A percentile compares a stretch with the other conserved stretches of the same genome.
These are phyloP conservation scores for Neonectria hederae DNA, from an alignment of 2,329 filamentous ascomycete genomes.

Conservation along the genomic window DNA sequence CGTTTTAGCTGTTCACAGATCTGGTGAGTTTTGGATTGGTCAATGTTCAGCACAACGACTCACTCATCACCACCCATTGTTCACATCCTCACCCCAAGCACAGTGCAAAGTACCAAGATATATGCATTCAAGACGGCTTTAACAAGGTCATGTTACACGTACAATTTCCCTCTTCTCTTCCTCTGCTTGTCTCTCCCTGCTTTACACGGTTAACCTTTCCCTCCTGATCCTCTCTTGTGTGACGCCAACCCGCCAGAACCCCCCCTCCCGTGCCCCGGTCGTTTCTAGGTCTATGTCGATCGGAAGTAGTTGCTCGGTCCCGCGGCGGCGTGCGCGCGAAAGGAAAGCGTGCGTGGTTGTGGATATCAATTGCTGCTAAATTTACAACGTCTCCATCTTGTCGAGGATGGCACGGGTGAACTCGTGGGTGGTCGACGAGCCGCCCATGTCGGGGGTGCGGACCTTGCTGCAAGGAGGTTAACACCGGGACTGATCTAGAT, in stretches of 20 bases:
- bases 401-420: conserved; percentile 94
- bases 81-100: background rate
- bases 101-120: conserved; percentile 6
- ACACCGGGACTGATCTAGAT: conserved; percentile 28
- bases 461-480: conserved; percentile 71
- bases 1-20: background rate
- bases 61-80: too few relatives aligned
- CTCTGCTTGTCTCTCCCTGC: conserved; percentile 1
- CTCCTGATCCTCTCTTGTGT: background rate
- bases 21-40: background rate
- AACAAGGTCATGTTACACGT: conserved; percentile 41
- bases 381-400: conserved; percentile 87
- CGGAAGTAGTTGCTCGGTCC: conserved; percentile 27
- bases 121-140: conserved; percentile 39
- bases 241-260: conserved; percentile 29
- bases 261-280: conserved; percentile 14
- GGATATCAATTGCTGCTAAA: conserved; percentile 37
- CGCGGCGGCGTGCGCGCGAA: conserved; percentile 22
- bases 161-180: conserved; percentile 34
- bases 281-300: conserved; percentile 34
- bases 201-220: conserved; percentile 21
- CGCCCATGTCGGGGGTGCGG: conserved; percentile 96
- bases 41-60: background rate
- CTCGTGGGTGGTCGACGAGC: conserved; percentile 86
- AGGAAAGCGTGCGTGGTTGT: conserved; percentile 26